A percentile compares a stretch with the other conserved stretches of the same genome.
Conservation (phyloP, 805 yeast species). For the Candida montana region DNA sequence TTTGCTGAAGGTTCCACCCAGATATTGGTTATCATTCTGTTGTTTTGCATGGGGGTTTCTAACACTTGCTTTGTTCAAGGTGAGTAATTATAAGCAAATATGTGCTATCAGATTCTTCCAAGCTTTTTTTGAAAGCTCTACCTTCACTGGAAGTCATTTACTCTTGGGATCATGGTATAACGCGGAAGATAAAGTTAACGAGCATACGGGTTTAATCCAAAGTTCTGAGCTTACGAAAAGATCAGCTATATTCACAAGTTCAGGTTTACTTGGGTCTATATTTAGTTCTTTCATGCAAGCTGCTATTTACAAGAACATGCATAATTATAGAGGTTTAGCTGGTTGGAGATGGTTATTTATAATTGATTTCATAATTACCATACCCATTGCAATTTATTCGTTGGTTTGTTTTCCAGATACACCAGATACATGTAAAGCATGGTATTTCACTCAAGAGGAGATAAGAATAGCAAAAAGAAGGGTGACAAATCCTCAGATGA, state of each 20-base stretch:
- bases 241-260: conserved; percentile 48
- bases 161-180: conserved; percentile 52
- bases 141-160: conserved; percentile 50
- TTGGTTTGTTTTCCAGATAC: conserved; percentile 54
- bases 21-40: conserved; percentile 51
- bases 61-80: conserved; percentile 47
- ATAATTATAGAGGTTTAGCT: conserved; percentile 34
- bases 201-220: conserved; percentile 17
- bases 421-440: conserved; percentile 41
- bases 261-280: conserved; percentile 50
- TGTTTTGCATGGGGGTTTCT: conserved; percentile 52
- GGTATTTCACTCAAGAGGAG: conserved; percentile 38
- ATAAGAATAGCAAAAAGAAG: conserved; percentile 37
- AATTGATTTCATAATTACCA: conserved; percentile 52
- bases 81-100: conserved; percentile 41
- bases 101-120: conserved; percentile 56
- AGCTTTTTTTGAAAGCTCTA: conserved; percentile 55
- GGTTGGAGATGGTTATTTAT: conserved; percentile 72
- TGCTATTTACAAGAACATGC: conserved; percentile 43
- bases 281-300: conserved; percentile 55
- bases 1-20: conserved; percentile 46
- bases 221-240: conserved; percentile 43
- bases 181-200: conserved; percentile 25
- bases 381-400: conserved; percentile 55
- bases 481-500: conserved; percentile 33